These are phyloP conservation scores for Dactylellina sp. DNA, from an alignment of 2,329 filamentous ascomycete genomes.

Conservation along the genomic window DNA sequence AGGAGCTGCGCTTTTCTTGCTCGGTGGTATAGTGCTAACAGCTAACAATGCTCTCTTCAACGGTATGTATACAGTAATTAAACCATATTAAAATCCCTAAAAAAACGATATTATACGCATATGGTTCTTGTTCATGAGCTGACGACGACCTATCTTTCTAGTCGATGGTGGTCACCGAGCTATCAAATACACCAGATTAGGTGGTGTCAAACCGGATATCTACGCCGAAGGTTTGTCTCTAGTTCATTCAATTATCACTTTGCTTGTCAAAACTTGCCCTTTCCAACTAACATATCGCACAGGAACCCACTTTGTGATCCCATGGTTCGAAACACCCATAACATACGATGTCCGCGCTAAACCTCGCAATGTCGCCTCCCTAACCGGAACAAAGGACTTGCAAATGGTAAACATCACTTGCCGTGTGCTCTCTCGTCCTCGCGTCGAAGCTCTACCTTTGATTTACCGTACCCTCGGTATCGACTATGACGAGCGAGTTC, in stretches of 20 bases:
- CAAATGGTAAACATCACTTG: slow-evolving; percentile 99
- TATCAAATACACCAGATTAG: slow-evolving; percentile 95
- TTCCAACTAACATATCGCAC: slow-evolving; percentile 21
- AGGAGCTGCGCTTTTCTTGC: slow-evolving; percentile 68
- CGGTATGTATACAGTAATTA: slow-evolving; percentile 69
- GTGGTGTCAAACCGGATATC: slow-evolving; percentile 95
- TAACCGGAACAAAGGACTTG: slow-evolving; percentile 98
- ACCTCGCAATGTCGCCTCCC: slow-evolving; percentile 93
- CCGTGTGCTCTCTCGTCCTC: slow-evolving; percentile 93
- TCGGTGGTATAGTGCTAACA: slow-evolving; percentile 69
- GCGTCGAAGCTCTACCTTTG: slow-evolving; percentile 87
- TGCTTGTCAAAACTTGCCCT: neutral
- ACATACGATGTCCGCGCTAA: slow-evolving; percentile 98
- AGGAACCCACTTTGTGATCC: slow-evolving; percentile 93
- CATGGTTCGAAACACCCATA: slow-evolving; percentile 97
- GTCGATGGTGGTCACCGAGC: slow-evolving; percentile 98
- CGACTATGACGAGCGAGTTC: slow-evolving; percentile 96
- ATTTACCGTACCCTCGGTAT: slow-evolving; percentile 96
- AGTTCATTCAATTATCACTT: neutral
- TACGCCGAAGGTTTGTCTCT: slow-evolving; percentile 83
- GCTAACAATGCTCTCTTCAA: slow-evolving; percentile 77
- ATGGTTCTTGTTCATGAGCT: slow-evolving; percentile 12
- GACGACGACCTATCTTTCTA: slow-evolving; percentile 60
- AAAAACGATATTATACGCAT: no score
- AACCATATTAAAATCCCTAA: no score